Conservation (phyloP, 345 rosid species). For the Clausena lansium region DNA sequence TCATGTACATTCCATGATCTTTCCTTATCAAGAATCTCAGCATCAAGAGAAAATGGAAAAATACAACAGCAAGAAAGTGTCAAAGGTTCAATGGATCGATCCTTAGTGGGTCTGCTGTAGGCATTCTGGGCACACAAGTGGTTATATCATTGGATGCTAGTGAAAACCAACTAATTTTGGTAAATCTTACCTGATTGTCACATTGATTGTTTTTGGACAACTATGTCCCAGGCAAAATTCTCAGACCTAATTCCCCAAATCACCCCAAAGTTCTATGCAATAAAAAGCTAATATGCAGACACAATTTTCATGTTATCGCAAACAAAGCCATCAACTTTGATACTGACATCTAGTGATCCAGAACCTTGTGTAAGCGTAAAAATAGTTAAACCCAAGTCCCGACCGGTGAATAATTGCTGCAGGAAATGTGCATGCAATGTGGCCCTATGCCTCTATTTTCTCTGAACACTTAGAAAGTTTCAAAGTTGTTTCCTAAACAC, state of each 20-base stretch:
- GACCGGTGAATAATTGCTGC: not conserved
- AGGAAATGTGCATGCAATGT: not conserved
- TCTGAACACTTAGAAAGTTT: not conserved
- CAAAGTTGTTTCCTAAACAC: not conserved
- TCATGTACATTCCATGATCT: slow-evolving; percentile 25
- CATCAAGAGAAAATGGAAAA: not conserved
- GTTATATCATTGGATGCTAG: not conserved
- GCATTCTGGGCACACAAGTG: not conserved
- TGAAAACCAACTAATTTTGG: not conserved
- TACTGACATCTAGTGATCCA: not conserved
- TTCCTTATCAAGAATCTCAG: slow-evolving; percentile 3
- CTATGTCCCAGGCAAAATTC: not conserved
- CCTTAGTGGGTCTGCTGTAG: not conserved
- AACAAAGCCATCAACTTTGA: not conserved
- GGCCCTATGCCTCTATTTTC: not conserved
- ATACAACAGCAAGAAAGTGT: slow-evolving; percentile 10
- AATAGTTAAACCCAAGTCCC: not conserved
- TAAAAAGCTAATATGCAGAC: not conserved
- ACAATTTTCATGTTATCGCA: not conserved
- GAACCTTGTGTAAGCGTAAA: not conserved
- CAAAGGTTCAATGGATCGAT: not conserved
- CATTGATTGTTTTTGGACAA: not conserved
- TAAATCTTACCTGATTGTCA: not conserved
- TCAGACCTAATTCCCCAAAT: not conserved
- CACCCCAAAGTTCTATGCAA: not conserved